These are phyloP conservation scores for Clarireedia sp. DNA, from an alignment of 2,329 filamentous ascomycete genomes.

Conservation along the genomic window DNA sequence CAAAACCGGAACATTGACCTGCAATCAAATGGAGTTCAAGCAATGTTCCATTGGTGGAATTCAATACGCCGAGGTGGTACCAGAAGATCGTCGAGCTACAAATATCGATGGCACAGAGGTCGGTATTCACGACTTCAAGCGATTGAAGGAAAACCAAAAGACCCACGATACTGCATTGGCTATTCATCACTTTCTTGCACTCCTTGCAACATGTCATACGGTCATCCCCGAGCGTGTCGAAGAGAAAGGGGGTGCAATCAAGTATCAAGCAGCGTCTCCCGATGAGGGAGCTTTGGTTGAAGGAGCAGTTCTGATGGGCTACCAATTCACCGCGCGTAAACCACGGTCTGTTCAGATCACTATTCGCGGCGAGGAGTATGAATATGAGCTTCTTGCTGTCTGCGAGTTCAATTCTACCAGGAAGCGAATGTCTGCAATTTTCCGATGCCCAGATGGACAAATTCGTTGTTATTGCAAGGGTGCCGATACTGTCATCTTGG, in stretches of 20 bases:
- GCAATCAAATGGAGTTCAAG: conserved; percentile 98
- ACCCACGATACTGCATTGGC: conserved; percentile 48
- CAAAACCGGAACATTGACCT: conserved; percentile 95
- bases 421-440: conserved; percentile 97
- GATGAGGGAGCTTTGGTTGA: conserved; percentile 96
- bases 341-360: conserved; percentile 81
- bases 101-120: conserved; percentile 69
- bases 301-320: conserved; percentile 77
- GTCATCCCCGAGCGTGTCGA: conserved; percentile 88
- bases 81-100: conserved; percentile 79
- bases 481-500: conserved; percentile 93
- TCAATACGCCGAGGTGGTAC: conserved; percentile 86
- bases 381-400: conserved; percentile 91
- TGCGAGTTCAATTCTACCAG: conserved; percentile 98
- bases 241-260: conserved; percentile 72
- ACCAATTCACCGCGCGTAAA: conserved; percentile 84
- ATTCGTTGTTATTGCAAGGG: conserved; percentile 93
- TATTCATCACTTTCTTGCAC: conserved; percentile 77
- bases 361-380: conserved; percentile 60
- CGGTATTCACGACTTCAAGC: conserved; percentile 62
- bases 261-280: conserved; percentile 95
- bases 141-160: conserved; percentile 50
- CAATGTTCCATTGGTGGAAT: conserved; percentile 89
- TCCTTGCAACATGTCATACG: conserved; percentile 88
- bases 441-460: conserved; percentile 92